Evolutionary conservation across 768 basidiomycete genomes (phyloP).

Genomic region (Russula griseocarnosa): DNA sequence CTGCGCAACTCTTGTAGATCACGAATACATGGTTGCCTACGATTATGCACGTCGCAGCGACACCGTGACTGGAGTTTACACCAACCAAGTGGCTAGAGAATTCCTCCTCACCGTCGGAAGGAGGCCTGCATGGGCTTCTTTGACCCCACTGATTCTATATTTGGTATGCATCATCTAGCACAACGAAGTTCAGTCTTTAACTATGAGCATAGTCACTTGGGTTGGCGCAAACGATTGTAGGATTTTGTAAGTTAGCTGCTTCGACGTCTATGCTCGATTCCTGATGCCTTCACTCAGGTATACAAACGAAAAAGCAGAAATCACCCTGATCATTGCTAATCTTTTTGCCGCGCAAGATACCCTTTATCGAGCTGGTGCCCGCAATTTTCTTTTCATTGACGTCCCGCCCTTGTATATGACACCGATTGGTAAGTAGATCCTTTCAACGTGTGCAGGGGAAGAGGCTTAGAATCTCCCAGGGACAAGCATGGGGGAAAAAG

Average conservation of each 20-base stretch:
- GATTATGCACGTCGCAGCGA: constrained; percentile 26
- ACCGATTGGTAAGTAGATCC: constrained; percentile 36
- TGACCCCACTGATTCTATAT: constrained; percentile 44
- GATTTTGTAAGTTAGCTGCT: constrained; percentile 15
- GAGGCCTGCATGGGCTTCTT: constrained; percentile 40
- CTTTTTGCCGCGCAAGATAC: constrained; percentile 44
- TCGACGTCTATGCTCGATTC: constrained; percentile 31
- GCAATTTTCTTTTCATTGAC: constrained; percentile 54
- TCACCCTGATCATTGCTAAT: constrained; percentile 22
- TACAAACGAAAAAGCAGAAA: constrained; percentile 17
- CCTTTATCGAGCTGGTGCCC: constrained; percentile 44
- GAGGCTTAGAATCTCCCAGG: neutral
- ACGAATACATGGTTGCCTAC: constrained; percentile 27
- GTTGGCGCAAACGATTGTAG: constrained; percentile 57
- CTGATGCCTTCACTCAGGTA: constrained; percentile 20
- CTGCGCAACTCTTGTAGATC: too few relatives aligned
- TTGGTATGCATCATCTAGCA: constrained; percentile 37
- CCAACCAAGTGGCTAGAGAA: constrained; percentile 16
- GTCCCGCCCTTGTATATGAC: constrained; percentile 48
- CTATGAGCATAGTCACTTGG: constrained; percentile 45
- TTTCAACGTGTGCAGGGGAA: neutral
- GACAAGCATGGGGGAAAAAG: constrained; percentile 16
- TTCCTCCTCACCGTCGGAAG: constrained; percentile 34
- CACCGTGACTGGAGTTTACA: constrained; percentile 29
- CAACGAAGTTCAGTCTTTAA: neutral